Evolutionary conservation across 257 asterid species (phyloP), one percentile per base, ranked within the genome.

Genomic region (Marsdenia floribunda): DNA sequence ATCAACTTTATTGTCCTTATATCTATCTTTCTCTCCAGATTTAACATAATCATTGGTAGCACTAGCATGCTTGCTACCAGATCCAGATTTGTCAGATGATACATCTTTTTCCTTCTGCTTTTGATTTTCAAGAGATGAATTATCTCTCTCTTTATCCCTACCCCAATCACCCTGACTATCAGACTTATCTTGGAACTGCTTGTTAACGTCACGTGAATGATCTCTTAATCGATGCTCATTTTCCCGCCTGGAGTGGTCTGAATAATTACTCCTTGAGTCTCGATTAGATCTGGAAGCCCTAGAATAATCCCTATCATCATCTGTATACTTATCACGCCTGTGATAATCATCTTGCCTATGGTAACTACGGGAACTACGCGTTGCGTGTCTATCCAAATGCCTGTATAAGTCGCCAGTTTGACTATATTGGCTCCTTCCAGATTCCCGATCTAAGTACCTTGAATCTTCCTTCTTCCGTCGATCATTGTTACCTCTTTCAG

Each of bases 241-340:
- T 73, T 85, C 92, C 46, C 83, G 79, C 86, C 90, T 83, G 24
- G 82, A 75, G 81, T 80, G 64, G 68, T 85, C 86, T 64, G 76
- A 78, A 78, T 68, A 74, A 78, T 37, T 57, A 70, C 74, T 86
- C 59, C 81, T 88, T 35, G 89, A 77, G 76, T 85, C 96, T 77
- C 89, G 85, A 70, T 80, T 80, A 76, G 86, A 77, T 80, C 85
- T 96, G 80, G 89, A 83, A 70, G 89, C 83, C 81, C 89, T 87
- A 22, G 92, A 81, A 84, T 88, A 77, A 76, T 89, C 95, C 68
- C 92, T 83, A 64, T 88, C 96, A 78, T 89, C 93, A 80, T 90
- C 89, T 49, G 61, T 80, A 82, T 85, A 76, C 88, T 82, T 88
- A 69, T 81, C 91, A 70, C 85, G 89, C 58, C 91, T 87, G 71